A percentile compares a stretch with the other conserved stretches of the same genome.
Evolutionary conservation across 1,139 yeast species (phyloP).

Genomic region (Taiozyma sp.): DNA sequence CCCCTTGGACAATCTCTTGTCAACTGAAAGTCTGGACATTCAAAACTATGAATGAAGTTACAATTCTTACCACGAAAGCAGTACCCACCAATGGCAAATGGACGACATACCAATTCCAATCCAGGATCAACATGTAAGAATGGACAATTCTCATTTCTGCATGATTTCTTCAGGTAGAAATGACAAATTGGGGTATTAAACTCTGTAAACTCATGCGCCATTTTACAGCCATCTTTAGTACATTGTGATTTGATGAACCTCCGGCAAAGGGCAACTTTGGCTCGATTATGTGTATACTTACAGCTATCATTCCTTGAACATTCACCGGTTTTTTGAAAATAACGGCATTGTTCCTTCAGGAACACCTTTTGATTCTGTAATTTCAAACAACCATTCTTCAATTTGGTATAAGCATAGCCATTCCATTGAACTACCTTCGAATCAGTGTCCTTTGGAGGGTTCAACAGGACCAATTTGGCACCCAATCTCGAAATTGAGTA

Average conservation of each 20-base stretch:
- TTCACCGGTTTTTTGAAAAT: slow-evolving; percentile 23
- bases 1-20: slow-evolving; percentile 51
- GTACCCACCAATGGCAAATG: slow-evolving; percentile 63
- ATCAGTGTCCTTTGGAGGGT: slow-evolving; percentile 13
- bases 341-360: slow-evolving; percentile 33
- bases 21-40: slow-evolving; percentile 70
- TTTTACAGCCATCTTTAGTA: slow-evolving; percentile 40
- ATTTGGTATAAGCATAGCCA: slow-evolving; percentile 26
- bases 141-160: slow-evolving; percentile 50
- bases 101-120: slow-evolving; percentile 50
- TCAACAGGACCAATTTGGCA: slow-evolving; percentile 29
- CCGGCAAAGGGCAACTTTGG: slow-evolving; percentile 52
- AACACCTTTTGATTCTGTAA: slow-evolving; percentile 18
- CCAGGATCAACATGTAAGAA: slow-evolving; percentile 47
- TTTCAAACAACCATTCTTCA: slow-evolving; percentile 29
- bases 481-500: slow-evolving; percentile 36
- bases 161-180: slow-evolving; percentile 43
- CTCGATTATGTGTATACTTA: slow-evolving; percentile 46
- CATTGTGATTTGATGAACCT: slow-evolving; percentile 44
- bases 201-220: slow-evolving; percentile 54
- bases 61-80: slow-evolving; percentile 60
- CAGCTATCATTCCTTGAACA: slow-evolving; percentile 52
- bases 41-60: slow-evolving; percentile 48
- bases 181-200: slow-evolving; percentile 64
- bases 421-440: slow-evolving; percentile 29